These are phyloP conservation scores for Cordyceps javanica DNA, from an alignment of 2,329 filamentous ascomycete species.

Conservation along the genomic window DNA sequence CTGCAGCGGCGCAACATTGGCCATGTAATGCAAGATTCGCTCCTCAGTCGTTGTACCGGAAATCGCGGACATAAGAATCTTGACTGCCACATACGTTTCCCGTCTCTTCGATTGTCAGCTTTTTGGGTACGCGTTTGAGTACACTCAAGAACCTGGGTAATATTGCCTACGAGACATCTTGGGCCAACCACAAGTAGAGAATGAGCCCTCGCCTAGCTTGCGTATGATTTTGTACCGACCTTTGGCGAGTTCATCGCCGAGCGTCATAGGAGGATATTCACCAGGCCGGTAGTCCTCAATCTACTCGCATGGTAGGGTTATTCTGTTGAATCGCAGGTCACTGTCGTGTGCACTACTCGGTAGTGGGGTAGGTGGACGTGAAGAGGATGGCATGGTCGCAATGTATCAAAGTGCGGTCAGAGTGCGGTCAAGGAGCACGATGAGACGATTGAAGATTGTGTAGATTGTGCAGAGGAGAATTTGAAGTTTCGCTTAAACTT, in stretches of 20 bases:
- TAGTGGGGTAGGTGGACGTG: constrained; percentile 21
- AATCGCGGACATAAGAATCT: constrained; percentile 17
- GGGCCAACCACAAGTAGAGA: constrained; percentile 41
- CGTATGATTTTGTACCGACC: constrained; percentile 36
- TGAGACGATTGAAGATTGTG: too few relatives aligned
- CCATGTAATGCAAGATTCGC: constrained; percentile 16
- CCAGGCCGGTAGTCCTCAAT: constrained; percentile 29
- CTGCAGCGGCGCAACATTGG: constrained; percentile 16
- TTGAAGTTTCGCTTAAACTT: too few relatives aligned
- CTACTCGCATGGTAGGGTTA: constrained; percentile 23
- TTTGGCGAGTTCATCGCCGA: constrained; percentile 34
- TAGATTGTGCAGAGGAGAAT: too few relatives aligned
- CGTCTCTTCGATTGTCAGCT: constrained; percentile 15
- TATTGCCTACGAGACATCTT: constrained; percentile 22
- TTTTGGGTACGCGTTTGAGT: too few relatives aligned
- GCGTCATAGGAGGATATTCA: constrained; percentile 35
- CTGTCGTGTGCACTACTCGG: constrained; percentile 13
- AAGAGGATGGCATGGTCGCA: too few relatives aligned
- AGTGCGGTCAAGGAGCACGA: too few relatives aligned
- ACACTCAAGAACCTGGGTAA: too few relatives aligned
- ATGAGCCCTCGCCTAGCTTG: constrained; percentile 39
- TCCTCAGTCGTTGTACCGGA: constrained; percentile 16
- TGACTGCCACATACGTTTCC: constrained; percentile 22
- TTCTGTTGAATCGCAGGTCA: constrained; percentile 20
- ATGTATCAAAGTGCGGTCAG: too few relatives aligned